Conservation (phyloP, 345 rosid species). For the Combretum micranthum region DNA sequence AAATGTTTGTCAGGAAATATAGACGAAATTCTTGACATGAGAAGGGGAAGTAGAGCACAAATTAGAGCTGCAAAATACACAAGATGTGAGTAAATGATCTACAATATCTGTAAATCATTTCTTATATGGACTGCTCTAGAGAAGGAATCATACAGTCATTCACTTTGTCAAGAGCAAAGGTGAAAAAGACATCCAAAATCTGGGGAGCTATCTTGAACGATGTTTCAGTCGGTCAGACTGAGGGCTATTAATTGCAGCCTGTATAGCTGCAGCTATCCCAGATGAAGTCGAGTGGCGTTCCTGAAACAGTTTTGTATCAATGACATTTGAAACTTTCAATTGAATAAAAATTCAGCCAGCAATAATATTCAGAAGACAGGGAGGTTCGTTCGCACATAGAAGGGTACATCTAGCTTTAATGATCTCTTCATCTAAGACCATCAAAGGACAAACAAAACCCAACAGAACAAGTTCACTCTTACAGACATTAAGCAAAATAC, state of each 20-base stretch:
- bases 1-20: slow-evolving; percentile 70
- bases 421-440: no score
- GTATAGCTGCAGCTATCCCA: slow-evolving; percentile 58
- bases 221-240: slow-evolving; percentile 74
- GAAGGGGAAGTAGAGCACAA: slow-evolving; percentile 80
- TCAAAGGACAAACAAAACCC: no score
- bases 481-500: no score
- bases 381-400: no score
- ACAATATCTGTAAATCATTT: neutral
- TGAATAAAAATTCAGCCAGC: neutral
- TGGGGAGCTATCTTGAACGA: slow-evolving; percentile 58
- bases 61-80: slow-evolving; percentile 58
- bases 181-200: slow-evolving; percentile 70
- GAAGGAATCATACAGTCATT: slow-evolving; percentile 59
- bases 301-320: slow-evolving; percentile 31
- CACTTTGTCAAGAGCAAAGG: slow-evolving; percentile 60
- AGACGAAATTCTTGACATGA: slow-evolving; percentile 74
- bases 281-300: slow-evolving; percentile 84
- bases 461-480: no score
- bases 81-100: slow-evolving; percentile 5
- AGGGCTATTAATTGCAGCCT: slow-evolving; percentile 60
- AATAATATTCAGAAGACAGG: neutral
- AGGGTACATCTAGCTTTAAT: no score
- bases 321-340: slow-evolving; percentile 2
- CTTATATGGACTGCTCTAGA: neutral